These are phyloP conservation scores for Ceratocystis cacaofunesta DNA, from an alignment of 2,329 filamentous ascomycete genomes.

Conservation along the genomic window DNA sequence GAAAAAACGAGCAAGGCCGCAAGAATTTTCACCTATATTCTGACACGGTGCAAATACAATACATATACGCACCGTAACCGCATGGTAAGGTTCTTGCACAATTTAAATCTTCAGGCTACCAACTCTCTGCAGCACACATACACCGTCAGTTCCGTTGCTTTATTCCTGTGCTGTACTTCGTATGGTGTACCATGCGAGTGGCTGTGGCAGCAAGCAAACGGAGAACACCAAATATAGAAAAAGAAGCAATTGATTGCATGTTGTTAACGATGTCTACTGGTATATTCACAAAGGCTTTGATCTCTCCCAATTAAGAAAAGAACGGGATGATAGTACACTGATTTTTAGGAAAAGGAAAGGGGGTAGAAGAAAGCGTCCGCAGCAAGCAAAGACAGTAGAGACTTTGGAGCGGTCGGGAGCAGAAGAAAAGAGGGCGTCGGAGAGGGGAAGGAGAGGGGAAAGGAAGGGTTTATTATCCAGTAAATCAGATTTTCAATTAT, in stretches of 20 bases:
- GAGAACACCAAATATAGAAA: not conserved
- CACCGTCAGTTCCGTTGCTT: too few relatives aligned
- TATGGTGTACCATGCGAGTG: too few relatives aligned
- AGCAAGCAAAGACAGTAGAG: not conserved
- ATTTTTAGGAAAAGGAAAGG: conserved; percentile 12
- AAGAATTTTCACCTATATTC: too few relatives aligned
- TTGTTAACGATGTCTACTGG: conserved; percentile 28
- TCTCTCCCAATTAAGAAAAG: conserved; percentile 19
- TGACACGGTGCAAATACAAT: too few relatives aligned
- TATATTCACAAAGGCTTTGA: conserved; percentile 31
- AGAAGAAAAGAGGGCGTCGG: not conserved
- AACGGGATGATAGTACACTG: conserved; percentile 19
- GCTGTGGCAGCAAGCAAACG: too few relatives aligned
- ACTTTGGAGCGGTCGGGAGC: not conserved
- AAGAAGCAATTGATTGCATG: conserved; percentile 3
- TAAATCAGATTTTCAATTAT: conserved; percentile 39
- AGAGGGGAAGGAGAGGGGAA: not conserved
- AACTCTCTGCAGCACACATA: too few relatives aligned
- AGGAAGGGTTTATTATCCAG: conserved; percentile 13
- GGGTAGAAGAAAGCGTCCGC: not conserved
- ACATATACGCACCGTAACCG: too few relatives aligned
- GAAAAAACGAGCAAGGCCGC: too few relatives aligned
- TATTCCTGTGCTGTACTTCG: too few relatives aligned
- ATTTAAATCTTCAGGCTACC: too few relatives aligned
- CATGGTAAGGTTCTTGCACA: too few relatives aligned